Base-by-base conservation (phyloP, 805 yeast genomes). In the Hanseniaspora meyeri region DNA sequence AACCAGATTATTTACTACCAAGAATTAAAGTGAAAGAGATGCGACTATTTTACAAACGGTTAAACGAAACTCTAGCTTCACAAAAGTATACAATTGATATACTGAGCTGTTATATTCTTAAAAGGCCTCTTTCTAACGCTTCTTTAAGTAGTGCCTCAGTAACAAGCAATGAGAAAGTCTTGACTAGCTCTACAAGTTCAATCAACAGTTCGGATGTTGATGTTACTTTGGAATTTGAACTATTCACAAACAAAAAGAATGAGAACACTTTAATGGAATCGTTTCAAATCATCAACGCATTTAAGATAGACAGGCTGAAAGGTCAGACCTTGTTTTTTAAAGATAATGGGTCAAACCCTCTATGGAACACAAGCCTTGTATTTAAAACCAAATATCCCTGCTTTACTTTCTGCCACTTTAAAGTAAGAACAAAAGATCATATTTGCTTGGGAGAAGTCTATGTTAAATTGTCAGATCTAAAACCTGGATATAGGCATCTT, bases 261-360 rank as follows among this genome's bases (percentile, higher is more conserved):
- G 64, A 63, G 40, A 59, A 60, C 7, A 51, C 59, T 6, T 19
- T 60, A 12, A 59, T 51, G n/a, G 43, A 40, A 4, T 66, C 73
- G 1, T 51, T 65, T 1, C 53, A 57, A 4, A 55, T 63, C 0
- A 45, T 51, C n/a, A 66, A 65, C 34, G 69, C 69, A 8, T 45
- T 51, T 4, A 57, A 51, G 20, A n/a, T 59, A 3, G 57, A 62
- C 7, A 58, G 37, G 5, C 53, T 58, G 1, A 60, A 60, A 11
- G 61, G 60, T 10, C 43, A 62, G 1, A 71, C 76, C 0, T 60
- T 59, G 11, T 51, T 61, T 4, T 76, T 84, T 1, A 64, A 67
- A 7, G 81, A 79, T 51, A 89, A 90, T 68, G 97, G 97, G 0
- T 87, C 87, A 69, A 88, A 86, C 64, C 97, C 97, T 0, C 68